Conservation (phyloP, 306 rosid genomes). For the Castanopsis chinensis region DNA sequence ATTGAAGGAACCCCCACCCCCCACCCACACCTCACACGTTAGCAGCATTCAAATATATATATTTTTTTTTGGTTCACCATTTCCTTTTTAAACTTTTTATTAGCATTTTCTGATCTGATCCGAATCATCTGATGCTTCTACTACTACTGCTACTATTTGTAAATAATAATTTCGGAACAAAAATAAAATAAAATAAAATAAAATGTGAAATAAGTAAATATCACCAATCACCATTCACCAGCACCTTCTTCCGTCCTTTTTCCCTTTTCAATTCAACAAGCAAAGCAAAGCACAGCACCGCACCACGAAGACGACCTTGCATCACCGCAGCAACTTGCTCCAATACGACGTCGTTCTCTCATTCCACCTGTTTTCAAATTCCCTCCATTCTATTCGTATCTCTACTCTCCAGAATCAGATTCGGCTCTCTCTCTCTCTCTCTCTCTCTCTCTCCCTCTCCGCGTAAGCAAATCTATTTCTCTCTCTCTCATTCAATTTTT, state of each 20-base stretch:
- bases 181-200: too few species aligned
- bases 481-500: constrained; percentile 18
- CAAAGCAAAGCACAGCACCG: not conserved
- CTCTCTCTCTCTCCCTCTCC: not conserved
- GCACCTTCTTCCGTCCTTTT: constrained; percentile 31
- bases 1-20: not conserved
- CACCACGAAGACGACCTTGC: constrained; percentile 15
- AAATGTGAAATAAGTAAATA: not conserved
- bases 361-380: too few species aligned
- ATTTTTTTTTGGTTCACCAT: not conserved
- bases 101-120: too few species aligned
- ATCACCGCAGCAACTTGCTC: constrained; percentile 26
- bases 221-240: not conserved
- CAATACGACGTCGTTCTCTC: constrained; percentile 31
- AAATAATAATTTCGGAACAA: too few species aligned
- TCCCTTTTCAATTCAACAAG: not conserved
- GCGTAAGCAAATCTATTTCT: constrained; percentile 6
- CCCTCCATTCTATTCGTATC: not conserved
- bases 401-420: constrained; percentile 8
- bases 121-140: too few species aligned
- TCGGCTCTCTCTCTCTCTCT: constrained; percentile 9
- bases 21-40: not conserved
- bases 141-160: too few species aligned
- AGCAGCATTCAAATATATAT: not conserved
- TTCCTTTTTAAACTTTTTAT: too few species aligned